These are phyloP conservation scores for Spiromastix sp. DNA, from an alignment of 2,329 filamentous ascomycete species.

Conservation along the genomic window DNA sequence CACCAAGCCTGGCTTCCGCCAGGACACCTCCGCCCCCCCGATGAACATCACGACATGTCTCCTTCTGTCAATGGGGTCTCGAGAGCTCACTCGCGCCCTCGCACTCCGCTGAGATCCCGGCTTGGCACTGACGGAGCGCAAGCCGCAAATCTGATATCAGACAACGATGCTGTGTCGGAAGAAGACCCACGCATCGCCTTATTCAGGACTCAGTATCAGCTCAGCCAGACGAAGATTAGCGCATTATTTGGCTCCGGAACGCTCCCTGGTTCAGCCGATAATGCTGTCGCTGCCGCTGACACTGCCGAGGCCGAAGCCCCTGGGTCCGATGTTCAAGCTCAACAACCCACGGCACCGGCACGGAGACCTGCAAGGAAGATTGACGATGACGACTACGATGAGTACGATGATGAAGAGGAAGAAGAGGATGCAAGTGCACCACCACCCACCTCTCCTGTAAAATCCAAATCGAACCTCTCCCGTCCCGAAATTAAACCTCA, in stretches of 20 bases:
- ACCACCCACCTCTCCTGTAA: slow-evolving; percentile 36
- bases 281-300: slow-evolving; percentile 41
- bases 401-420: slow-evolving; percentile 53
- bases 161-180: slow-evolving; percentile 46
- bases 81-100: slow-evolving; percentile 30
- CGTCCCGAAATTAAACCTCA: slow-evolving; percentile 48
- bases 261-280: slow-evolving; percentile 16
- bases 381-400: slow-evolving; percentile 68
- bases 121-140: slow-evolving; percentile 36
- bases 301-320: slow-evolving; percentile 17
- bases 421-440: slow-evolving; percentile 41
- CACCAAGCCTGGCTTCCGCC: slow-evolving; percentile 58
- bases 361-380: slow-evolving; percentile 59
- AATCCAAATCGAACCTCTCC: slow-evolving; percentile 40
- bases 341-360: slow-evolving; percentile 30
- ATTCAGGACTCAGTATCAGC: slow-evolving; percentile 68
- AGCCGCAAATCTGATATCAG: slow-evolving; percentile 38
- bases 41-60: slow-evolving; percentile 43
- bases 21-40: slow-evolving; percentile 48
- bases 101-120: slow-evolving; percentile 34
- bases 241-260: slow-evolving; percentile 54
- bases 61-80: slow-evolving; percentile 33
- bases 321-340: slow-evolving; percentile 41
- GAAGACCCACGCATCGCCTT: slow-evolving; percentile 58
- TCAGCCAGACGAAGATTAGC: slow-evolving; percentile 66